Percentiles rank a stretch among this genome's conserved stretches.
phyloP scores from a whole-genome alignment of 805 yeast species.

The Wickerhamomyces chambardii region DNA sequence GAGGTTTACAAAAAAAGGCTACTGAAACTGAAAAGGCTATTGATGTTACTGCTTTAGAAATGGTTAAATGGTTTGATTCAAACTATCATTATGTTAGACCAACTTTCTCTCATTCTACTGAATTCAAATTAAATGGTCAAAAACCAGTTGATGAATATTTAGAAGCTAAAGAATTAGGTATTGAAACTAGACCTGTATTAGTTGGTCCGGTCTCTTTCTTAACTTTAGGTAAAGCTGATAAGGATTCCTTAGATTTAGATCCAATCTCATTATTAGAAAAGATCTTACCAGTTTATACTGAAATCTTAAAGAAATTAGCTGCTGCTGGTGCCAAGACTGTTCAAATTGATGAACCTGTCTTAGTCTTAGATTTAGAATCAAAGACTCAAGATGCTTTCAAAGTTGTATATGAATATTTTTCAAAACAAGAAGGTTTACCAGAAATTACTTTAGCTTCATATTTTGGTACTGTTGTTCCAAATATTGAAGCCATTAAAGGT shows the following conservation, averaged over 20 bases:
- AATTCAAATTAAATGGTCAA: constrained; percentile 90
- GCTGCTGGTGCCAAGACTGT: constrained; percentile 93
- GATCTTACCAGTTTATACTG: constrained; percentile 88
- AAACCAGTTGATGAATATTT: constrained; percentile 97
- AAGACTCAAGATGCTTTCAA: constrained; percentile 79
- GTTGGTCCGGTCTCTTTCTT: constrained; percentile 96
- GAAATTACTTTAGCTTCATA: constrained; percentile 80
- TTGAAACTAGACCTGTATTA: constrained; percentile 95
- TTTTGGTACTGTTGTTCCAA: constrained; percentile 98
- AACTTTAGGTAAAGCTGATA: constrained; percentile 95
- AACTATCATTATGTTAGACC: constrained; percentile 99
- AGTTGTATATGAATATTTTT: constrained; percentile 75
- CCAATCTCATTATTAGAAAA: constrained; percentile 86
- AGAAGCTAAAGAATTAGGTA: constrained; percentile 95
- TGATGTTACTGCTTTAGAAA: constrained; percentile 97
- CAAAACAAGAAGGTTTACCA: constrained; percentile 62
- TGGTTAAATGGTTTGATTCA: constrained; percentile 99
- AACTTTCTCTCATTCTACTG: constrained; percentile 91
- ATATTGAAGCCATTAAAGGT: constrained; percentile 79
- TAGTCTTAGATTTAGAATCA: constrained; percentile 89
- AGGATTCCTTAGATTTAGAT: constrained; percentile 91
- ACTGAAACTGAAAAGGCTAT: constrained; percentile 82
- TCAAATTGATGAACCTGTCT: constrained; percentile 96
- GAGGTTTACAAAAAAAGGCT: constrained; percentile 98
- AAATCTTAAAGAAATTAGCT: constrained; percentile 77